Conservation (phyloP, 1,284 basidiomycete genomes). For the Rhodofomes roseus region DNA sequence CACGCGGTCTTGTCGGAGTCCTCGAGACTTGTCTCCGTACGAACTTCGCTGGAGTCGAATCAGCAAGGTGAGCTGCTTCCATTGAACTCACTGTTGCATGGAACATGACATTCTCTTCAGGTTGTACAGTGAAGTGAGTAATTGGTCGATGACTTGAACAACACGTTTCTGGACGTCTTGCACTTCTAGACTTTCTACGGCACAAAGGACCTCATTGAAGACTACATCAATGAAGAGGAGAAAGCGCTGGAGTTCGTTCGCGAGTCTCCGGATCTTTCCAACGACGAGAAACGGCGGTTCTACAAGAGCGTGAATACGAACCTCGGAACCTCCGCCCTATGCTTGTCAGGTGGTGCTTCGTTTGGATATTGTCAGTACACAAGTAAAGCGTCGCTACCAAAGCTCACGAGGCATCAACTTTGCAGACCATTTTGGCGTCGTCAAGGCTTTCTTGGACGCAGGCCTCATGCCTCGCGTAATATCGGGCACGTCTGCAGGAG, state of each 20-base stretch:
- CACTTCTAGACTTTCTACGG: constrained; percentile 78
- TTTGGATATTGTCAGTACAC: constrained; percentile 82
- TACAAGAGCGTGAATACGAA: constrained; percentile 90
- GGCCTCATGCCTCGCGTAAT: constrained; percentile 87
- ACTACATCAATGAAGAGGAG: constrained; percentile 80
- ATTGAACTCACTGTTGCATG: not conserved
- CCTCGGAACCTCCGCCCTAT: constrained; percentile 87
- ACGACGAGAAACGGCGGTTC: constrained; percentile 90
- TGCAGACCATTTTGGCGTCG: constrained; percentile 85
- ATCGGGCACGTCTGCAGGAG: constrained; percentile 91
- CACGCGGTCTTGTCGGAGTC: constrained; percentile 83
- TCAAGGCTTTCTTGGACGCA: constrained; percentile 89
- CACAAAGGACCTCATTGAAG: constrained; percentile 86
- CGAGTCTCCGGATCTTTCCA: constrained; percentile 65
- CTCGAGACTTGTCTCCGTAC: constrained; percentile 89
- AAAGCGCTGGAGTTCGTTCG: constrained; percentile 73
- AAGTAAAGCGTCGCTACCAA: not conserved
- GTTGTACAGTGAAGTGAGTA: constrained; percentile 92
- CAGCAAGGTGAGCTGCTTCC: constrained; percentile 50
- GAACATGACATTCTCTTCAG: constrained; percentile 38
- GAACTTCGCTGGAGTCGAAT: constrained; percentile 96
- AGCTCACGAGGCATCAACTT: not conserved
- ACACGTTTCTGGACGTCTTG: constrained; percentile 6
- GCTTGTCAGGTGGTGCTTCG: constrained; percentile 90
- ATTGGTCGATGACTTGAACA: constrained; percentile 17